Percentiles rank a stretch among this genome's conserved stretches.
Conservation (phyloP, 2,329 filamentous ascomycete species). For the Cladosporium colombiae region DNA sequence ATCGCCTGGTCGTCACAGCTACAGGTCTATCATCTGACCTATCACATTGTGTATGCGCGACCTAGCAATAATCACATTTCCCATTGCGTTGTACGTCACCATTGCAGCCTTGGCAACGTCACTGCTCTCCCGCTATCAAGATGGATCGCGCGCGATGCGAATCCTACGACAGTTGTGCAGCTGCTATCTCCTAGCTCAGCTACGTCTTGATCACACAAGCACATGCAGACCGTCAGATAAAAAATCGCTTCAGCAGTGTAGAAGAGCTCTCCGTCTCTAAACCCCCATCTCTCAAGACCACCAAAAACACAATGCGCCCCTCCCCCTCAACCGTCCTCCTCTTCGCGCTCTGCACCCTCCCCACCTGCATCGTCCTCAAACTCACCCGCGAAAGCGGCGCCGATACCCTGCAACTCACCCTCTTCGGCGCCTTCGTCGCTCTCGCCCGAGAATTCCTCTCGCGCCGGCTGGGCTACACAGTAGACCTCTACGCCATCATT, state of each 20-base stretch:
- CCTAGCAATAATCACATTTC: no score
- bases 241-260: not conserved
- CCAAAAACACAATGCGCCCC: not conserved
- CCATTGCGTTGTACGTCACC: not conserved
- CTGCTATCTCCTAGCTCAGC: not conserved
- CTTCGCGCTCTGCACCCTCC: not conserved
- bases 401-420: not conserved
- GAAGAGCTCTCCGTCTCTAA: no score
- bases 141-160: not conserved
- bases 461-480: no score
- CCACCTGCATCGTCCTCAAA: not conserved
- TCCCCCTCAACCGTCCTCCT: not conserved
- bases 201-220: not conserved
- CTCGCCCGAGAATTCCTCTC: not conserved
- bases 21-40: not conserved
- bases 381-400: no score
- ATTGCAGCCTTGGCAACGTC: not conserved
- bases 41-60: not conserved
- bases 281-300: no score
- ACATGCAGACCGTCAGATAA: not conserved
- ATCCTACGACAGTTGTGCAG: not conserved
- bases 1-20: not conserved
- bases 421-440: not conserved
- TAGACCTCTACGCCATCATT: not conserved
- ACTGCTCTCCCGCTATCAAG: not conserved